phyloP scores from a whole-genome alignment of 2,329 filamentous ascomycete genomes.

The Xylaria sp. region DNA sequence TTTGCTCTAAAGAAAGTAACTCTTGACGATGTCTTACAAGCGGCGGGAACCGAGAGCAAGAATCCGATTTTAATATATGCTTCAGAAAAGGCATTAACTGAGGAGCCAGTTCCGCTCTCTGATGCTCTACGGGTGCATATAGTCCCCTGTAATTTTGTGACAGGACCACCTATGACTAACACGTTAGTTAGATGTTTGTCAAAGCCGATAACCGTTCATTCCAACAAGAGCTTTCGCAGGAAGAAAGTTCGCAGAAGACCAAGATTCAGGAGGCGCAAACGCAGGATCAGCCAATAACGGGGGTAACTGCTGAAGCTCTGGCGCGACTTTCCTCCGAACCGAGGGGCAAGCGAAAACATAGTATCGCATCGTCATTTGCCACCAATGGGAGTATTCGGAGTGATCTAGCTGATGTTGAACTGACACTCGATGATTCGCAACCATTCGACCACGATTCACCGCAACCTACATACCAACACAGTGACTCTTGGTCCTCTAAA shows the following conservation, averaged over 20 bases:
- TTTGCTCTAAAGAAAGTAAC: slow-evolving; percentile 56
- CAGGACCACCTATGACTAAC: slow-evolving; percentile 28
- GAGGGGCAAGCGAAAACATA: slow-evolving; percentile 43
- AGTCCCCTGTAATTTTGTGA: not conserved
- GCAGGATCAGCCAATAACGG: slow-evolving; percentile 20
- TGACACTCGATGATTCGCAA: slow-evolving; percentile 39
- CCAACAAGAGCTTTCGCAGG: slow-evolving; percentile 58
- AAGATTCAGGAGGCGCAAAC: slow-evolving; percentile 35
- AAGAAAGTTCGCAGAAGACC: slow-evolving; percentile 37
- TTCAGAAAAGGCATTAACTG: slow-evolving; percentile 58
- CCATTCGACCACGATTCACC: slow-evolving; percentile 21
- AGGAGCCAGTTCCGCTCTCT: slow-evolving; percentile 52
- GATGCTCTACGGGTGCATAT: slow-evolving; percentile 50
- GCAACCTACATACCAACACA: not conserved
- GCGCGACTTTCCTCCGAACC: slow-evolving; percentile 30
- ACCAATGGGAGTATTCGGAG: slow-evolving; percentile 45
- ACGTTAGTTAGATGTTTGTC: slow-evolving; percentile 57
- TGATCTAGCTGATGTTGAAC: slow-evolving; percentile 42
- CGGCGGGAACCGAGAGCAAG: slow-evolving; percentile 60
- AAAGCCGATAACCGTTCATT: slow-evolving; percentile 64
- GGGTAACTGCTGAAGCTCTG: slow-evolving; percentile 37
- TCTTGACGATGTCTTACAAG: slow-evolving; percentile 56
- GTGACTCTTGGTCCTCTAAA: slow-evolving; percentile 24
- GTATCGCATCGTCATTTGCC: slow-evolving; percentile 46
- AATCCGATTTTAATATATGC: slow-evolving; percentile 63